phyloP scores from a whole-genome alignment of 805 yeast species.

The Metschnikowia henanensis region DNA sequence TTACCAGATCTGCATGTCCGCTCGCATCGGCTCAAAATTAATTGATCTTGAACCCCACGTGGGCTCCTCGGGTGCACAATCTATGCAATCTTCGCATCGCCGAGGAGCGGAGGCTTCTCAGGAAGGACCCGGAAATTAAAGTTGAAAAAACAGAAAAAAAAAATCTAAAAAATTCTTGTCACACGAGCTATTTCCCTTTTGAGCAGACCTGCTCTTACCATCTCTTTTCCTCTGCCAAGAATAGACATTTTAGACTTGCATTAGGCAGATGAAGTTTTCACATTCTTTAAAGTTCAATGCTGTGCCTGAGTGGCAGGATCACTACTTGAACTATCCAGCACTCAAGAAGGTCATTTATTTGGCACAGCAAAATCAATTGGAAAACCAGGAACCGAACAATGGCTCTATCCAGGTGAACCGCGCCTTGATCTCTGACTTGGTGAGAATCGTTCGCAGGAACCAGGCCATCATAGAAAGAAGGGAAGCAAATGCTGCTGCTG shows the following conservation, averaged over 20 bases:
- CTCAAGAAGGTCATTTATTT: slow-evolving; percentile 57
- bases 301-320: slow-evolving; percentile 55
- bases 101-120: background rate
- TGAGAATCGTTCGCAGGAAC: slow-evolving; percentile 17
- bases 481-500: slow-evolving; percentile 6
- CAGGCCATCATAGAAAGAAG: slow-evolving; percentile 9
- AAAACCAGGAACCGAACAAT: slow-evolving; percentile 24
- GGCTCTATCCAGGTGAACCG: slow-evolving; percentile 22
- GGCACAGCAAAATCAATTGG: slow-evolving; percentile 44
- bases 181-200: slow-evolving; percentile 10
- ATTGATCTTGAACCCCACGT: slow-evolving; percentile 1
- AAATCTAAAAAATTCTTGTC: slow-evolving; percentile 3
- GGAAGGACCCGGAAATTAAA: background rate
- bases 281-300: slow-evolving; percentile 51
- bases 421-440: slow-evolving; percentile 31
- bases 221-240: slow-evolving; percentile 6
- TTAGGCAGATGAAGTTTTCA: slow-evolving; percentile 44
- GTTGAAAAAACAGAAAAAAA: background rate
- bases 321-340: slow-evolving; percentile 45
- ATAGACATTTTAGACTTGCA: background rate
- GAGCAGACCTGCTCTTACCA: background rate
- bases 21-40: background rate
- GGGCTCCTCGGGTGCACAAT: background rate
- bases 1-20: background rate
- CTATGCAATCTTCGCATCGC: slow-evolving; percentile 1